Evolutionary conservation across 2,329 filamentous ascomycete genomes (phyloP).

Genomic region (Gaeumannomyces tritici): DNA sequence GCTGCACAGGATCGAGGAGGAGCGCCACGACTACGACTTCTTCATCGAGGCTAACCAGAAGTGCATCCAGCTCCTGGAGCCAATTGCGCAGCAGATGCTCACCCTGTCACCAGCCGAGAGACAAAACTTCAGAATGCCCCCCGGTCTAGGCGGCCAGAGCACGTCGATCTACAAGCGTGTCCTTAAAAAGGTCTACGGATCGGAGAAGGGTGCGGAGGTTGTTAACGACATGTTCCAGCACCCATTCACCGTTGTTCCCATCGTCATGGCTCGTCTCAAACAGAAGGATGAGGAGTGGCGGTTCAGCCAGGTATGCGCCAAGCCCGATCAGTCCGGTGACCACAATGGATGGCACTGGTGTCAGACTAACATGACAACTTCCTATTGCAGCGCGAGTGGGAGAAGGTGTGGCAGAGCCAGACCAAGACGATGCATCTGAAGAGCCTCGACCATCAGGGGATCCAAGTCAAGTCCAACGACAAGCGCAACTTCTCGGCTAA

Average conservation of each 20-base stretch:
- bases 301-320: slow-evolving; percentile 56
- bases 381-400: slow-evolving; percentile 70
- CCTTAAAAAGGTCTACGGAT: slow-evolving; percentile 93
- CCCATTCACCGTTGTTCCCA: slow-evolving; percentile 79
- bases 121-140: slow-evolving; percentile 66
- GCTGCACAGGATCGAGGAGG: slow-evolving; percentile 92
- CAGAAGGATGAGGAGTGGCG: slow-evolving; percentile 98
- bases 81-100: slow-evolving; percentile 82
- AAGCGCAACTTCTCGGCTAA: slow-evolving; percentile 89
- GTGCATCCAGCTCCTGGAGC: slow-evolving; percentile 92
- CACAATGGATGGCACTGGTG: neutral
- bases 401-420: slow-evolving; percentile 96
- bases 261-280: slow-evolving; percentile 82
- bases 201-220: slow-evolving; percentile 73
- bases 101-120: slow-evolving; percentile 67
- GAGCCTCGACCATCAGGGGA: slow-evolving; percentile 93
- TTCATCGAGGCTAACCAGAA: slow-evolving; percentile 93
- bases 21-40: slow-evolving; percentile 97
- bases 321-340: neutral
- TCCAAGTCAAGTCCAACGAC: slow-evolving; percentile 77
- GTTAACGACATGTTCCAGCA: slow-evolving; percentile 78
- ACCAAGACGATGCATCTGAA: slow-evolving; percentile 92
- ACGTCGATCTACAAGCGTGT: slow-evolving; percentile 96
- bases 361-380: neutral
- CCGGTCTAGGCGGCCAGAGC: slow-evolving; percentile 81